Evolutionary conservation across 129 eudicot genomes (phyloP).

Genomic region (Pulicaria dysenterica): DNA sequence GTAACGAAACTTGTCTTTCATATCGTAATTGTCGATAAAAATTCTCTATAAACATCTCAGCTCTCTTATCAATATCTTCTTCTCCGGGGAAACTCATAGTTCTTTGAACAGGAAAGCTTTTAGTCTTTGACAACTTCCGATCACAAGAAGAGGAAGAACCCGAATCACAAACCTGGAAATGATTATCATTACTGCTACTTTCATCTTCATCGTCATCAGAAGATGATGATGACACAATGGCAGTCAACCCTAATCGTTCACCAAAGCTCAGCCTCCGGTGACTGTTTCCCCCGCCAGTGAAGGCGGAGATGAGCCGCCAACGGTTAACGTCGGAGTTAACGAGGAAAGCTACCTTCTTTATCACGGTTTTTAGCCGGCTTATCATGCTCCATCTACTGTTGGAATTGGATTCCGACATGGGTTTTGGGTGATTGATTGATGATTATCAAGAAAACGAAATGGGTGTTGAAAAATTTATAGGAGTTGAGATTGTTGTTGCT

Average conservation of each 20-base stretch:
- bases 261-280: constrained; percentile 55
- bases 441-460: constrained; percentile 17
- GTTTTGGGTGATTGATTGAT: background rate
- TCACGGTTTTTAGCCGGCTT: constrained; percentile 46
- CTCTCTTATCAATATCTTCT: constrained; percentile 80
- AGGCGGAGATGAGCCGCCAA: constrained; percentile 49
- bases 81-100: constrained; percentile 51
- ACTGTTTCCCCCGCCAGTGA: constrained; percentile 25
- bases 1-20: constrained; percentile 78
- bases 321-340: constrained; percentile 43
- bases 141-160: constrained; percentile 8
- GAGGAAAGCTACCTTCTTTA: constrained; percentile 57
- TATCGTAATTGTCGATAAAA: constrained; percentile 62
- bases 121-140: constrained; percentile 20
- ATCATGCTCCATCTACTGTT: constrained; percentile 41
- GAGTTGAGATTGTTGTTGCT: background rate
- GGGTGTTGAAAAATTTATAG: constrained; percentile 5
- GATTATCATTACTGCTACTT: background rate
- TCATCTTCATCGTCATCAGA: constrained; percentile 18
- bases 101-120: constrained; percentile 39
- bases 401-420: constrained; percentile 1
- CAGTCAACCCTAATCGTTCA: constrained; percentile 26
- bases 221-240: constrained; percentile 33
- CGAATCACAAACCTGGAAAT: background rate
- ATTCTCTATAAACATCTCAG: constrained; percentile 73